These are phyloP conservation scores for Fraxinus americana DNA, from an alignment of 257 asterid species.

Conservation along the genomic window DNA sequence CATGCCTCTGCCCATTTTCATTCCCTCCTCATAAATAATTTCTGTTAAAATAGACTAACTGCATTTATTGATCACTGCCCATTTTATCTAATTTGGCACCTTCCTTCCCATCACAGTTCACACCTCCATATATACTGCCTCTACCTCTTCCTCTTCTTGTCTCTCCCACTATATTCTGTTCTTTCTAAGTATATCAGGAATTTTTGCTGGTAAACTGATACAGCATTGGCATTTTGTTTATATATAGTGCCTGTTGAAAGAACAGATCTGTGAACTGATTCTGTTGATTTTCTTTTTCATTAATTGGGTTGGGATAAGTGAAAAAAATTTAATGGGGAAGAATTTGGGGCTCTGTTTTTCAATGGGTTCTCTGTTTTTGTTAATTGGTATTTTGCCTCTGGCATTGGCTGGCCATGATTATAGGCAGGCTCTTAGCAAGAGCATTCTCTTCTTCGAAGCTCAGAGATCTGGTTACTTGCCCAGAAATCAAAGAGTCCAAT, in stretches of 20 bases:
- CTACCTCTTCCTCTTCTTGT: constrained; percentile 14
- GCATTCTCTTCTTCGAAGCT: constrained; percentile 73
- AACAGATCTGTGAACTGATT: constrained; percentile 13
- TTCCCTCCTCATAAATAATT: constrained; percentile 1
- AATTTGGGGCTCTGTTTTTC: constrained; percentile 31
- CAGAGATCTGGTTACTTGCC: constrained; percentile 85
- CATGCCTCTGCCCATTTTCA: constrained; percentile 35
- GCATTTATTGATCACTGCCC: constrained; percentile 43
- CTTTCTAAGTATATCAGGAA: constrained; percentile 16
- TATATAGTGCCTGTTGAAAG: constrained; percentile 6
- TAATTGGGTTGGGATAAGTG: constrained; percentile 15
- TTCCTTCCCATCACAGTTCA: constrained; percentile 27
- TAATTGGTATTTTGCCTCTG: constrained; percentile 34
- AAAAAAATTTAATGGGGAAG: constrained; percentile 23
- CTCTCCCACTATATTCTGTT: constrained; percentile 19
- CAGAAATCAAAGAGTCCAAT: constrained; percentile 58
- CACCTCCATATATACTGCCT: constrained; percentile 44
- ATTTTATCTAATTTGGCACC: constrained; percentile 34
- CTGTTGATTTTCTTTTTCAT: constrained; percentile 10
- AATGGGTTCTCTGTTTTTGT: constrained; percentile 42
- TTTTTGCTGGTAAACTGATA: constrained; percentile 27
- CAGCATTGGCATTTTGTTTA: constrained; percentile 26
- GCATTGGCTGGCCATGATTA: constrained; percentile 58
- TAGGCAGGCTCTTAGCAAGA: constrained; percentile 60
- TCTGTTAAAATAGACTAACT: constrained; percentile 5